Evolutionary conservation across 805 yeast species (phyloP), one percentile per base, ranked within the genome.

Genomic region (Wickerhamomyces queroliae): DNA sequence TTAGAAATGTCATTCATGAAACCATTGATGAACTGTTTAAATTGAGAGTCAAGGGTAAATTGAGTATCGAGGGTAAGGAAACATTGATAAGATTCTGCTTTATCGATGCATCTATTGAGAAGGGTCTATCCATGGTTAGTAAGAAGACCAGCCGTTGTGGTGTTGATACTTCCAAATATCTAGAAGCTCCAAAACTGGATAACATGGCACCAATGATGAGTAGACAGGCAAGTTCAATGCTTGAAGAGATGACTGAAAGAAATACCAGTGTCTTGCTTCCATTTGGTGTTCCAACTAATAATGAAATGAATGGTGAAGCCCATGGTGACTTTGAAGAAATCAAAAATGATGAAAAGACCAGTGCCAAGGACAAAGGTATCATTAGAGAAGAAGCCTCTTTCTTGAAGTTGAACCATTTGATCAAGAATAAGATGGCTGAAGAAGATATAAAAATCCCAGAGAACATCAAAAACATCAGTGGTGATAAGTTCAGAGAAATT

Each of bases 11-110:
- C 28, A 63, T 80, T 25, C 70, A 67, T 28, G 66, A 67, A 23
- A 65, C 78, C 2, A 72, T 78, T 35, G 69, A 70, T 28, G 83
- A 80, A 42, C 62, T 88, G 38, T 74, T 81, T 52, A 67, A 67
- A 32, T 59, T 82, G 35, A 80, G 84, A 54, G 56, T 72, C 15
- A 67, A 72, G 36, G 75, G 73, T 17, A 67, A 72, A 44, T 65
- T 87, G 45, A 78, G 69, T 37, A 53, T 76, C 2, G 87, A 83
- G 46, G 95, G 95, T 16, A 85, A 85, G 56, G 95, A 88, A 58
- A 71, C 88, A 1, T 63, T 87, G 32, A 72, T 88, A 17, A 69
- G 90, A 45, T 67, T 87, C 41, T 76, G 86, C 38, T 79, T 79
- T 39, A 68, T 87, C 41, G 90, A 84, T 55, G 73, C 84, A 1